phyloP scores from a whole-genome alignment of 805 yeast genomes.

The Naumovozyma baii region DNA sequence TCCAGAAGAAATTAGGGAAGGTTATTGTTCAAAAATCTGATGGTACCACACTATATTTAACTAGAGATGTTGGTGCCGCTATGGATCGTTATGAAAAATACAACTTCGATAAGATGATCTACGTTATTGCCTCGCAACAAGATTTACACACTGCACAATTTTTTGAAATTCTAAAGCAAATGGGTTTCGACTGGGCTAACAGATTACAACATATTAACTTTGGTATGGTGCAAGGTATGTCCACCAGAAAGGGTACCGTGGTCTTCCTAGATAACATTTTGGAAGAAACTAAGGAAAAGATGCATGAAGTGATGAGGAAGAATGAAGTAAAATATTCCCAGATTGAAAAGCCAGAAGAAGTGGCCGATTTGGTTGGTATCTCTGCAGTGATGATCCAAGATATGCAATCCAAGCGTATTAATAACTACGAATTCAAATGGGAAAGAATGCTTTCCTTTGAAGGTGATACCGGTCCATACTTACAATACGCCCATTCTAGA shows the following conservation, averaged over 20 bases:
- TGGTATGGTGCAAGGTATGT: conserved; percentile 98
- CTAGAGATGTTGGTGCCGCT: conserved; percentile 97
- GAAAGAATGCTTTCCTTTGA: conserved; percentile 95
- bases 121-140: conserved; percentile 93
- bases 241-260: conserved; percentile 95
- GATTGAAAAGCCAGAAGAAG: conserved; percentile 85
- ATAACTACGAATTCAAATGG: conserved; percentile 96
- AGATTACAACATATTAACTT: conserved; percentile 77
- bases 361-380: conserved; percentile 92
- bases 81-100: conserved; percentile 75
- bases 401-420: conserved; percentile 94
- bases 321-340: conserved; percentile 86
- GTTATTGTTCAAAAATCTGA: conserved; percentile 87
- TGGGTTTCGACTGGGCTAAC: conserved; percentile 84
- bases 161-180: conserved; percentile 82
- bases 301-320: conserved; percentile 94
- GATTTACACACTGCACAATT: conserved; percentile 90
- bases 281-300: conserved; percentile 84
- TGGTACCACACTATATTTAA: conserved; percentile 87
- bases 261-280: conserved; percentile 92
- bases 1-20: conserved; percentile 87
- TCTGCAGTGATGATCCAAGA: conserved; percentile 99
- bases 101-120: conserved; percentile 90
- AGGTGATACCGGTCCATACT: conserved; percentile 98
- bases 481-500: conserved; percentile 97